Evolutionary conservation across 2,329 filamentous ascomycete species (phyloP).

Genomic region (Pezicula rhizophila): DNA sequence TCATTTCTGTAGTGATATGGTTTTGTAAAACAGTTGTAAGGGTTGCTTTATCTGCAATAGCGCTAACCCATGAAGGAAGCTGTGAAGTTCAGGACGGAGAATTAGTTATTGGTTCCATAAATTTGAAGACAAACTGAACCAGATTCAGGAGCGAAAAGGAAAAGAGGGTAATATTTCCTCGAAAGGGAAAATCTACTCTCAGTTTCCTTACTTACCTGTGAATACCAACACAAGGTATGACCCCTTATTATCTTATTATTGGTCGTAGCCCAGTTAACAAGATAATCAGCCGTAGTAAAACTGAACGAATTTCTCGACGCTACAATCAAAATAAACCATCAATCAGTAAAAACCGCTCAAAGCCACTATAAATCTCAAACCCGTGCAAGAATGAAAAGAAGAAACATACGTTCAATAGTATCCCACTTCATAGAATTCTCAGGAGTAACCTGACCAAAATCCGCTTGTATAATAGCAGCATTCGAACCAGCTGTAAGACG

Average conservation of each 20-base stretch:
- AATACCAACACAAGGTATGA: constrained; percentile 58
- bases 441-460: constrained; percentile 60
- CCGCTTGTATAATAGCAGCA: constrained; percentile 49
- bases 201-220: too few species aligned
- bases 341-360: too few species aligned
- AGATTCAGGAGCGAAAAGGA: too few species aligned
- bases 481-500: constrained; percentile 43
- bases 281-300: constrained; percentile 49
- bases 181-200: too few species aligned
- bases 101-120: constrained; percentile 56
- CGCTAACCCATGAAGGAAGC: constrained; percentile 52
- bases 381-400: neutral
- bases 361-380: neutral
- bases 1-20: constrained; percentile 53
- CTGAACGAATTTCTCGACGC: constrained; percentile 44
- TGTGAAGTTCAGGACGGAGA: constrained; percentile 52
- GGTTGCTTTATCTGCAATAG: constrained; percentile 43
- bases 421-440: constrained; percentile 73
- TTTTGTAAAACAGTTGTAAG: constrained; percentile 51
- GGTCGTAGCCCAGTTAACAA: constrained; percentile 49
- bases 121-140: constrained; percentile 51
- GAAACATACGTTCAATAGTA: constrained; percentile 35
- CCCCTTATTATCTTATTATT: constrained; percentile 57
- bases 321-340: neutral
- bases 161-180: too few species aligned